Evolutionary conservation across 495 filamentous ascomycete species (phyloP), one percentile per base, ranked within the genome.

Genomic region (Geoglossum glabrum): DNA sequence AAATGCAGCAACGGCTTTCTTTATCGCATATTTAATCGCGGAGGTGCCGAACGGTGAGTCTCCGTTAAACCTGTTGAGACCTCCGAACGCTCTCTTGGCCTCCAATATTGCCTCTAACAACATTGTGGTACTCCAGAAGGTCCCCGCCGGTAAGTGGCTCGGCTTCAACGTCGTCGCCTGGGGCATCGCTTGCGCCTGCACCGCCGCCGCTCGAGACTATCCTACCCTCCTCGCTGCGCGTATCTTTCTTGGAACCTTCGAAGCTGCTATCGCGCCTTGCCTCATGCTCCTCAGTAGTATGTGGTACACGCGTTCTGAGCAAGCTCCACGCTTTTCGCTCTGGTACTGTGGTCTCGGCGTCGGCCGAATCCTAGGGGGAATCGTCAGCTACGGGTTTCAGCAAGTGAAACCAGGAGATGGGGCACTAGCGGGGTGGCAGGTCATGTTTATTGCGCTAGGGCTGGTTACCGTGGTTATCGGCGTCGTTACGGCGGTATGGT

Each of bases 291-390:
- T 79, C 58, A 72, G 66, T 21, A 72, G 70, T 58, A 71, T 67
- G 67, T 86, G 80, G 79, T 86, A 85, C 59, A 77, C 78, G 0
- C 73, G 78, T 11, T 70, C 73, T 0, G 81, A 85, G 63, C 76
- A 81, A 59, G 77, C 79, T 0, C 68, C 79, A 1, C 70, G 83
- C 15, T 81, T 83, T 23, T 76, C 75, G 3, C 70, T 79, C 15
- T 86, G 82, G 82, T 86, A 82, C 64, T 74, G 73, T 25, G 81
- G 79, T 5, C 73, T 83, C 33, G 83, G 81, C 0, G 57, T 76
- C 10, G 82, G 78, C 0, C 83, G 80, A 50, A 83, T 85, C 15
- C 56, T 81, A 47, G 82, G 81, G 0, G 76, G 79, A 0, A 59
- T 80, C 13, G 63, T 84, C 17, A 82, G 79, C 0, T 84, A 75